Evolutionary conservation across 345 rosid species (phyloP), one percentile per base, ranked within the genome.

Genomic region (Eucalyptus tenuipes): DNA sequence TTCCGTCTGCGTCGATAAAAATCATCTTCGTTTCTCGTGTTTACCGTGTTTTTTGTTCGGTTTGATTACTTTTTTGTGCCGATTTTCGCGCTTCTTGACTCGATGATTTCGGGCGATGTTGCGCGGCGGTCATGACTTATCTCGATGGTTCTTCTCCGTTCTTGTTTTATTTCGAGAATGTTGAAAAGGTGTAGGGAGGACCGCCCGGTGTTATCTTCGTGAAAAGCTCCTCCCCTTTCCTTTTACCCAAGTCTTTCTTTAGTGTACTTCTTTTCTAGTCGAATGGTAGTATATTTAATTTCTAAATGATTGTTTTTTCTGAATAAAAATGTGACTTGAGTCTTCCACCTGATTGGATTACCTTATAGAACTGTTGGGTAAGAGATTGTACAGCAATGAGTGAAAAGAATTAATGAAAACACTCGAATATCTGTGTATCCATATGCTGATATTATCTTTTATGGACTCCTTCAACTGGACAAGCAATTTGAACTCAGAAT

Each of bases 51-150:
- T 37, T 68, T 29, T 27, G 66, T 27, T 27, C n/a, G 15, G 82
- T 75, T 40, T 40, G 1, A 2, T 75, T 75, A 3, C 29, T 3
- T 11, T 20, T 75, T 22, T 12, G 29, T 10, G 84, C 29, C 47
- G 5, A 11, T 20, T 40, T 40, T 75, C 29, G 13, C 20, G 25
- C 44, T 33, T 68, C 24, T 68, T 17, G 80, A 33, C 44, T 33
- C 7, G 7, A 9, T 68, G 44, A 71, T 71, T 33, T 68, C 24
- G 22, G 44, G 44, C 13, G 13, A 17, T 25, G 3, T 68, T 40
- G 47, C 0, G 27, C 82, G 4, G 15, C 47, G 0, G 47, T 22
- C 27, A 3, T 20, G 42, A 37, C 14, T 71, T 71, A 71, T 37
- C 44, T 37, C 44, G 4, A 22, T 5, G 82, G 27, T 71, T 37